These are phyloP conservation scores for Carnegiea gigantea DNA, from an alignment of 179 eudicot genomes.

Conservation along the genomic window DNA sequence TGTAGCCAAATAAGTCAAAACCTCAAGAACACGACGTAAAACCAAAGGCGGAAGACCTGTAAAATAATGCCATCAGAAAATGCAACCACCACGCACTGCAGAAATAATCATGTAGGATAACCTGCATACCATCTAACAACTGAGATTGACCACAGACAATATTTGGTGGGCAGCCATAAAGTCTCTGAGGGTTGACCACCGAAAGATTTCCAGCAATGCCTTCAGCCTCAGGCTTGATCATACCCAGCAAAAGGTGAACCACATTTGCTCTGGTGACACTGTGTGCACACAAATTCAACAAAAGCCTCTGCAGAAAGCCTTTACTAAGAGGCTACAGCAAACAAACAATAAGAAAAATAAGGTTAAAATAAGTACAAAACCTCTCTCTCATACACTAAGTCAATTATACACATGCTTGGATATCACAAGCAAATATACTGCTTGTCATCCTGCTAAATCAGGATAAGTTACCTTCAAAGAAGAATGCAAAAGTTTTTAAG, in stretches of 20 bases:
- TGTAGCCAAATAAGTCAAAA: constrained; percentile 84
- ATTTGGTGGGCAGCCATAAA: constrained; percentile 91
- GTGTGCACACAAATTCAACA: constrained; percentile 88
- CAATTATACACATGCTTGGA: not conserved
- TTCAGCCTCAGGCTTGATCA: constrained; percentile 69
- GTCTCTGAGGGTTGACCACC: constrained; percentile 69
- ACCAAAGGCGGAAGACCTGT: constrained; percentile 97
- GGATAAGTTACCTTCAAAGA: not conserved
- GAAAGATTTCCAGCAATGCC: constrained; percentile 45
- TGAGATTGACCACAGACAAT: constrained; percentile 92
- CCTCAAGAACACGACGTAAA: constrained; percentile 85
- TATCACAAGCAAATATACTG: not conserved
- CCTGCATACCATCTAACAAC: constrained; percentile 66
- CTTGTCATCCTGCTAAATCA: constrained; percentile 4
- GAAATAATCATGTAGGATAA: constrained; percentile 8
- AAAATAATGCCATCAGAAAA: constrained; percentile 26
- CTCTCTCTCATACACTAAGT: not conserved
- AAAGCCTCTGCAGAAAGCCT: constrained; percentile 89
- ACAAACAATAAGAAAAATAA: constrained; percentile 22
- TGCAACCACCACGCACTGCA: constrained; percentile 2
- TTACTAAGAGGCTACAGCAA: constrained; percentile 83
- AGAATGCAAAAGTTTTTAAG: not conserved
- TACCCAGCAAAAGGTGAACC: constrained; percentile 65
- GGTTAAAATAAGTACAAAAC: not conserved
- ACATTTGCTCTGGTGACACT: constrained; percentile 74